Evolutionary conservation across 2,329 filamentous ascomycete genomes (phyloP).

Genomic region (Incumbomyces delicatus): DNA sequence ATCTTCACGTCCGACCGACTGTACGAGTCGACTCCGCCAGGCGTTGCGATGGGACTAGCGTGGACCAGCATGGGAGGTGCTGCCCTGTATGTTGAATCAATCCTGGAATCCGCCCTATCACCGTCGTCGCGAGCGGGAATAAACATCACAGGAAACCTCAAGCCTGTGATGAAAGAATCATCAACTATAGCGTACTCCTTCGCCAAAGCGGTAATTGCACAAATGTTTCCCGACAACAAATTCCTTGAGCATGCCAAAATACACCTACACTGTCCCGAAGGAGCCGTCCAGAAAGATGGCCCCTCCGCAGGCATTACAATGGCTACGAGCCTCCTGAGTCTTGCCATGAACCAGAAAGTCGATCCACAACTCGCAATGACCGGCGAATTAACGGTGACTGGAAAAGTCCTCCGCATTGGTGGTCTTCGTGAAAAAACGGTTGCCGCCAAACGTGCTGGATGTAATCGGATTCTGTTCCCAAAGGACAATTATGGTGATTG

Average conservation of each 20-base stretch:
- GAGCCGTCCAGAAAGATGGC: slow-evolving; percentile 88
- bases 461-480: slow-evolving; percentile 89
- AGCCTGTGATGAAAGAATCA: slow-evolving; percentile 97
- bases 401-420: slow-evolving; percentile 90
- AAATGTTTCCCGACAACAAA: slow-evolving; percentile 75
- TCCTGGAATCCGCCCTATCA: slow-evolving; percentile 72
- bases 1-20: slow-evolving; percentile 92
- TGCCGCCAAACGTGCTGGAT: slow-evolving; percentile 81
- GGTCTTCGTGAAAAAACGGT: slow-evolving; percentile 95
- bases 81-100: slow-evolving; percentile 94
- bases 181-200: slow-evolving; percentile 93
- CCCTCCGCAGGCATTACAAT: slow-evolving; percentile 94
- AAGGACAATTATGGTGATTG: slow-evolving; percentile 93
- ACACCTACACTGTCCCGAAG: slow-evolving; percentile 93
- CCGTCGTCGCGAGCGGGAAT: slow-evolving; percentile 65
- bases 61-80: slow-evolving; percentile 97
- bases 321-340: slow-evolving; percentile 81
- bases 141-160: slow-evolving; percentile 88
- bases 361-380: slow-evolving; percentile 93
- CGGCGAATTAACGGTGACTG: slow-evolving; percentile 89
- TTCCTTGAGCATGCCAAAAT: slow-evolving; percentile 96
- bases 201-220: slow-evolving; percentile 78
- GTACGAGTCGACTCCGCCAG: slow-evolving; percentile 85
- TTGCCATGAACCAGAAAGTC: slow-evolving; percentile 69
- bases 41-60: slow-evolving; percentile 93